Evolutionary conservation across 116 monocot species (phyloP).

Genomic region (Dioscorea cayenensis): DNA sequence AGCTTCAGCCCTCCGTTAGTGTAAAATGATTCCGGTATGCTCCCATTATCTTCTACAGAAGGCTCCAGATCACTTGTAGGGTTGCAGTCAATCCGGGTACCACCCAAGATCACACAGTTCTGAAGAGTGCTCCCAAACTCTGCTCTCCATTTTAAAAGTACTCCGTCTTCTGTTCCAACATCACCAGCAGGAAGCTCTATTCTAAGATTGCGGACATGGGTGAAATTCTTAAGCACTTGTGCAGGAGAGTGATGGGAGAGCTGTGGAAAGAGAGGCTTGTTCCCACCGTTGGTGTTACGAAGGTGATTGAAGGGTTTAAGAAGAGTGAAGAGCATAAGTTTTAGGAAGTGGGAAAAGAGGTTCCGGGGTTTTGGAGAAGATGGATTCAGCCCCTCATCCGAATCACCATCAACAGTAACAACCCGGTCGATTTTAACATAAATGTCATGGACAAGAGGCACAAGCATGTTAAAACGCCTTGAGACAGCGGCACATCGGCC

Average conservation of each 20-base stretch:
- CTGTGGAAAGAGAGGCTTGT: slow-evolving; percentile 58
- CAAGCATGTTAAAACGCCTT: slow-evolving; percentile 50
- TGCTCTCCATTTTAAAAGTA: slow-evolving; percentile 83
- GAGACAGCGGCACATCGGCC: slow-evolving; percentile 72
- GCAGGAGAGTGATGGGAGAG: slow-evolving; percentile 71
- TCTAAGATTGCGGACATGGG: slow-evolving; percentile 51
- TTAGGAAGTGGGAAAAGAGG: slow-evolving; percentile 65
- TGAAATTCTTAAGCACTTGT: slow-evolving; percentile 81
- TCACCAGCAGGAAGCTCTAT: slow-evolving; percentile 86
- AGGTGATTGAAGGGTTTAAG: slow-evolving; percentile 69
- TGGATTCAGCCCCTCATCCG: slow-evolving; percentile 38
- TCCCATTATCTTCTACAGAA: slow-evolving; percentile 55
- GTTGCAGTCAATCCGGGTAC: slow-evolving; percentile 49
- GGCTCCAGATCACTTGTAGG: slow-evolving; percentile 15
- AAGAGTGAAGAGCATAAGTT: slow-evolving; percentile 48
- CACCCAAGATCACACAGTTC: slow-evolving; percentile 86
- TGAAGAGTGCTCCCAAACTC: slow-evolving; percentile 89
- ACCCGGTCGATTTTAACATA: slow-evolving; percentile 74
- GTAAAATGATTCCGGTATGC: slow-evolving; percentile 90
- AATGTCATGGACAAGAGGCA: slow-evolving; percentile 59
- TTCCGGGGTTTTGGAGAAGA: slow-evolving; percentile 47
- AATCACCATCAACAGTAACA: slow-evolving; percentile 60
- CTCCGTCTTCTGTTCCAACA: slow-evolving; percentile 82
- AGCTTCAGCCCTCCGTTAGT: slow-evolving; percentile 88
- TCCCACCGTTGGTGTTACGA: slow-evolving; percentile 25